Percentiles rank a stretch among this genome's conserved stretches.
phyloP scores from a whole-genome alignment of 2,329 filamentous ascomycete genomes.

The Ophiostoma sp. region DNA sequence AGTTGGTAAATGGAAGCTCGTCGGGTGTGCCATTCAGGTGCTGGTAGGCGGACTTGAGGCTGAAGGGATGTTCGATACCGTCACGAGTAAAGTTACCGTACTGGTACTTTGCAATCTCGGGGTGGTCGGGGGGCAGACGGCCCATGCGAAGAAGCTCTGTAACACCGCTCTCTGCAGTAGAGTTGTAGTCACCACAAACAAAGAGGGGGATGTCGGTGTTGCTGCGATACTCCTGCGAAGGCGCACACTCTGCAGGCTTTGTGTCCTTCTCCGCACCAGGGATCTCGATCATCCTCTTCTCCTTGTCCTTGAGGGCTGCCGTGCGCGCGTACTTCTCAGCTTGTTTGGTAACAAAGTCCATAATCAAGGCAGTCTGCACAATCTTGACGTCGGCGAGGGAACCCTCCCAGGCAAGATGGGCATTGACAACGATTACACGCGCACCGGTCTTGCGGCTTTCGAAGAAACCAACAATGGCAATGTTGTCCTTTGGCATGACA shows the following conservation, averaged over 20 bases:
- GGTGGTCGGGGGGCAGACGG: slow-evolving; percentile 68
- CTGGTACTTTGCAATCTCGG: slow-evolving; percentile 70
- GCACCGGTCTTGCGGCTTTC: slow-evolving; percentile 89
- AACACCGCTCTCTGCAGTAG: slow-evolving; percentile 76
- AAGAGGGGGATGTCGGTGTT: slow-evolving; percentile 85
- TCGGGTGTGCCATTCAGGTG: slow-evolving; percentile 75
- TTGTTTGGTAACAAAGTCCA: slow-evolving; percentile 83
- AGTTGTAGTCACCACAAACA: slow-evolving; percentile 96
- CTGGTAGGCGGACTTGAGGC: slow-evolving; percentile 81
- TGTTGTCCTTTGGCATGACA: slow-evolving; percentile 97
- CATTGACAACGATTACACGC: slow-evolving; percentile 86
- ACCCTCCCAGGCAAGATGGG: slow-evolving; percentile 93
- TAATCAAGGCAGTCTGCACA: slow-evolving; percentile 89
- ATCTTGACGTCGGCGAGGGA: slow-evolving; percentile 89
- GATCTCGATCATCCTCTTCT: slow-evolving; percentile 61
- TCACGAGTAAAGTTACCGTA: slow-evolving; percentile 92
- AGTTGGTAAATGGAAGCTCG: slow-evolving; percentile 91
- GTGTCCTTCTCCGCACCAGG: slow-evolving; percentile 38
- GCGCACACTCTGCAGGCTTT: slow-evolving; percentile 59
- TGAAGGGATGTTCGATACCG: slow-evolving; percentile 92
- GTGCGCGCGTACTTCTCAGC: slow-evolving; percentile 78
- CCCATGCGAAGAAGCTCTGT: slow-evolving; percentile 85
- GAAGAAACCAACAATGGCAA: slow-evolving; percentile 85
- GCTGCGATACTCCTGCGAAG: slow-evolving; percentile 79
- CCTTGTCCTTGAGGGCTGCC: slow-evolving; percentile 76